Evolutionary conservation across 2,329 filamentous ascomycete species (phyloP).

Genomic region (Sclerotiophoma versabilis): DNA sequence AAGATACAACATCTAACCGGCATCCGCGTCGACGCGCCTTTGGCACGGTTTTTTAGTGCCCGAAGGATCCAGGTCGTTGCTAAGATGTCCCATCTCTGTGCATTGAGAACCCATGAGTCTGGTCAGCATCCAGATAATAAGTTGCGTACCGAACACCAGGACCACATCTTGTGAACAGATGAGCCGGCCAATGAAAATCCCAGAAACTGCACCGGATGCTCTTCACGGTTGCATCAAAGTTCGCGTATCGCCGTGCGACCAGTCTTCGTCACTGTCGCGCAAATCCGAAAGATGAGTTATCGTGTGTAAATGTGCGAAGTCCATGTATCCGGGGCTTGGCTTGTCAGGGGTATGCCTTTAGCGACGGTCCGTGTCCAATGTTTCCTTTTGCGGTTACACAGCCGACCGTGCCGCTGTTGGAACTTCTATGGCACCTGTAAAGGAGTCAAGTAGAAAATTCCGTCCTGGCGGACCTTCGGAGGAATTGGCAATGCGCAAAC

Average conservation of each 20-base stretch:
- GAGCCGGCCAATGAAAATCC: neutral
- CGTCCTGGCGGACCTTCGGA: neutral
- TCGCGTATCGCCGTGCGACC: constrained; percentile 7
- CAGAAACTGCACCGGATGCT: neutral
- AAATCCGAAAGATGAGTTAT: constrained; percentile 15
- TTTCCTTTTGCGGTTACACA: constrained; percentile 9
- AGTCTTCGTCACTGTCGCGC: constrained; percentile 2
- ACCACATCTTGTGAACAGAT: neutral
- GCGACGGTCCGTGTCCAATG: constrained; percentile 3
- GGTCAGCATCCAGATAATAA: neutral
- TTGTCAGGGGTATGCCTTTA: neutral
- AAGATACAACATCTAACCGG: neutral
- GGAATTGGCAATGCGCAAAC: neutral
- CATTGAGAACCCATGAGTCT: neutral
- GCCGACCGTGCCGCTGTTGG: constrained; percentile 4
- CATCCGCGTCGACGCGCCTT: neutral
- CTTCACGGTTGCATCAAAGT: neutral
- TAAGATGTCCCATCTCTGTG: neutral
- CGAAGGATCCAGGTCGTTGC: neutral
- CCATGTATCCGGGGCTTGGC: neutral
- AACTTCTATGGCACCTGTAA: neutral
- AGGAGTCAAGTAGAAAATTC: too few relatives aligned
- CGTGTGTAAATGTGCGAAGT: constrained; percentile 1
- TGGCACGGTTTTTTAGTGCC: neutral
- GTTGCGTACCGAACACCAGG: neutral